Percentiles rank a stretch among this genome's conserved stretches.
phyloP scores from a whole-genome alignment of 306 rosid genomes.

The Coriaria nepalensis region DNA sequence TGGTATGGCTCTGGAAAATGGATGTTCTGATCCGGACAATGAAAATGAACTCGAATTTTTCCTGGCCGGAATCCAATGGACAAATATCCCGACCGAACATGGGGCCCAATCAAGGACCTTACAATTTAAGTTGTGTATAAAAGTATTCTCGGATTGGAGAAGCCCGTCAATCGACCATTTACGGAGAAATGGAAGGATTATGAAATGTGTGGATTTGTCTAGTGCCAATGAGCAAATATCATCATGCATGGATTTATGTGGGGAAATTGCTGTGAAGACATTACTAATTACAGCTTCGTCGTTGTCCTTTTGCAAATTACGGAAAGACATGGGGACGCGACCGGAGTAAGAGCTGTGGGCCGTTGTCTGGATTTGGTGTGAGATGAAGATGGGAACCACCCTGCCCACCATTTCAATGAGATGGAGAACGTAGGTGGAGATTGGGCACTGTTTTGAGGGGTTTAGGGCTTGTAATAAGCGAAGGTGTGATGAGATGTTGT shows the following conservation, averaged over 20 bases:
- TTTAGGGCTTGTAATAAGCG: too few relatives aligned
- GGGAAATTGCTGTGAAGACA: conserved; percentile 42
- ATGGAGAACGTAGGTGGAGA: too few relatives aligned
- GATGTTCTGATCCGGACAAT: not conserved
- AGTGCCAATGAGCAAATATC: conserved; percentile 39
- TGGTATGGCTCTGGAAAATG: not conserved
- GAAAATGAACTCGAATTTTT: not conserved
- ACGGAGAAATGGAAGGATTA: conserved; percentile 41
- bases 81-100: conserved; percentile 41
- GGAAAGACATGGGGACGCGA: conserved; percentile 24
- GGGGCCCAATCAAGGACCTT: conserved; percentile 34
- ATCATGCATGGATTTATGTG: conserved; percentile 29
- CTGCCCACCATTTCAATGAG: too few relatives aligned
- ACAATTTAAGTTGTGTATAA: conserved; percentile 20
- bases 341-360: conserved; percentile 23
- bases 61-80: conserved; percentile 9
- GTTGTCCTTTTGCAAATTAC: conserved; percentile 19
- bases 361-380: too few relatives aligned
- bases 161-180: conserved; percentile 30
- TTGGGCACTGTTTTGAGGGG: too few relatives aligned
- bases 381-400: not conserved
- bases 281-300: not conserved
- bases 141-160: conserved; percentile 23
- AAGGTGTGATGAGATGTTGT: too few relatives aligned
- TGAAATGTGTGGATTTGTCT: conserved; percentile 29